A percentile compares a stretch with the other conserved stretches of the same genome.
These are phyloP conservation scores for Hypoxylon fragiforme DNA, from an alignment of 495 filamentous ascomycete genomes.

Conservation along the genomic window DNA sequence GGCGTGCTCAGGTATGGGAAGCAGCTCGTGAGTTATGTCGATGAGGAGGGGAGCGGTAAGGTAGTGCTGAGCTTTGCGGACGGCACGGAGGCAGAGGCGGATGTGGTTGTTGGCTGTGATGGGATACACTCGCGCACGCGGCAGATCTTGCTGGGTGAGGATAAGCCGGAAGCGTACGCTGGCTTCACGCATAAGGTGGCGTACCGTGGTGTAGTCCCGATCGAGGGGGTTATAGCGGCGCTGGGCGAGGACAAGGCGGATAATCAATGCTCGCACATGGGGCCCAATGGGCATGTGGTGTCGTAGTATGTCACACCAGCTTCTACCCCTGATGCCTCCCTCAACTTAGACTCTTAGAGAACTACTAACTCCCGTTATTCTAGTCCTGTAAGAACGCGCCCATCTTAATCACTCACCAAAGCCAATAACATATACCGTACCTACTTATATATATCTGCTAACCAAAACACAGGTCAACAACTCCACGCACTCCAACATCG, in stretches of 20 bases:
- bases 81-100: background rate
- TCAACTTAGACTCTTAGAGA: too few relatives aligned
- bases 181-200: constrained; percentile 50
- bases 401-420: background rate
- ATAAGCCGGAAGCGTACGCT: constrained; percentile 41
- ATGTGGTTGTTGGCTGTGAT: constrained; percentile 55
- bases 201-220: constrained; percentile 53
- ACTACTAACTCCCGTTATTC: too few relatives aligned
- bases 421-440: background rate
- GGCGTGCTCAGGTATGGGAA: constrained; percentile 42
- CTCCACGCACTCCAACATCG: constrained; percentile 51
- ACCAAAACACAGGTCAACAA: constrained; percentile 39
- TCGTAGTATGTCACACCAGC: too few relatives aligned
- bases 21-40: constrained; percentile 33
- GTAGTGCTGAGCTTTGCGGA: constrained; percentile 14
- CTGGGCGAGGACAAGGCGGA: background rate
- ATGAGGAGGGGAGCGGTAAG: constrained; percentile 8
- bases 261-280: background rate
- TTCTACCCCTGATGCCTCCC: too few relatives aligned
- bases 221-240: constrained; percentile 41
- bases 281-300: background rate
- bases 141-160: constrained; percentile 38
- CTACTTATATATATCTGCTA: background rate
- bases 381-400: too few relatives aligned
- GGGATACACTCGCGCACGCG: constrained; percentile 55